A percentile compares a stretch with the other conserved stretches of the same genome.
These are phyloP conservation scores for Pythium pyrilobum DNA, from an alignment of 352 stramenopile genomes.

Conservation along the genomic window DNA sequence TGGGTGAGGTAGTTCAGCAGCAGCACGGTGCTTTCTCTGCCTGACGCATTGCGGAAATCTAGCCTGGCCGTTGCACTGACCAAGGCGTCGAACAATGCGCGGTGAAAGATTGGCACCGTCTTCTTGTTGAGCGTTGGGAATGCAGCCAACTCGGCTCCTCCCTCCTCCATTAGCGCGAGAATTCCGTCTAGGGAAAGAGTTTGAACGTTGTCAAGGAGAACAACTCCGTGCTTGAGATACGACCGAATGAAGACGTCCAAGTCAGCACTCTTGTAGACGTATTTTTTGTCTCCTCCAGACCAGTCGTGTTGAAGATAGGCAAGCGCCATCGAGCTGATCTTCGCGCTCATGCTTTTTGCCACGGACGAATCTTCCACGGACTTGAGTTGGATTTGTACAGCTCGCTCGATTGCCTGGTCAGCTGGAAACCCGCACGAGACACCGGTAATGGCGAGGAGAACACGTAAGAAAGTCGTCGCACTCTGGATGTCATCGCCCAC, in stretches of 20 bases:
- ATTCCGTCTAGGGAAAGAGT: conserved; percentile 38
- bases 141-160: conserved; percentile 5
- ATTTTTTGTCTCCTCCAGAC: conserved; percentile 34
- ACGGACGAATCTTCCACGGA: not conserved
- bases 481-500: conserved; percentile 7
- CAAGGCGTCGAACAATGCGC: conserved; percentile 41
- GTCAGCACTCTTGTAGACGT: conserved; percentile 31
- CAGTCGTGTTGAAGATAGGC: conserved; percentile 40
- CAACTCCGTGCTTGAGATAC: conserved; percentile 32
- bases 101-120: conserved; percentile 38
- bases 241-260: conserved; percentile 31
- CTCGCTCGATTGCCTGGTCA: not conserved
- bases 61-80: conserved; percentile 31
- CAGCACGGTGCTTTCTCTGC: conserved; percentile 18
- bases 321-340: conserved; percentile 32
- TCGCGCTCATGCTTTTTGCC: conserved; percentile 20
- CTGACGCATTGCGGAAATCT: conserved; percentile 21
- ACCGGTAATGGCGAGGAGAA: conserved; percentile 1
- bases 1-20: conserved; percentile 52
- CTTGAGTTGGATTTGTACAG: conserved; percentile 1
- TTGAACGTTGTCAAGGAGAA: conserved; percentile 47
- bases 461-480: conserved; percentile 5
- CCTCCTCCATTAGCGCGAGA: conserved; percentile 32
- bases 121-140: conserved; percentile 56
- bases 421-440: conserved; percentile 8